A percentile compares a stretch with the other conserved stretches of the same genome.
Evolutionary conservation across 23 red algal genomes (phyloP).

Genomic region (Cyanidiococcus yangmingshanensis): DNA sequence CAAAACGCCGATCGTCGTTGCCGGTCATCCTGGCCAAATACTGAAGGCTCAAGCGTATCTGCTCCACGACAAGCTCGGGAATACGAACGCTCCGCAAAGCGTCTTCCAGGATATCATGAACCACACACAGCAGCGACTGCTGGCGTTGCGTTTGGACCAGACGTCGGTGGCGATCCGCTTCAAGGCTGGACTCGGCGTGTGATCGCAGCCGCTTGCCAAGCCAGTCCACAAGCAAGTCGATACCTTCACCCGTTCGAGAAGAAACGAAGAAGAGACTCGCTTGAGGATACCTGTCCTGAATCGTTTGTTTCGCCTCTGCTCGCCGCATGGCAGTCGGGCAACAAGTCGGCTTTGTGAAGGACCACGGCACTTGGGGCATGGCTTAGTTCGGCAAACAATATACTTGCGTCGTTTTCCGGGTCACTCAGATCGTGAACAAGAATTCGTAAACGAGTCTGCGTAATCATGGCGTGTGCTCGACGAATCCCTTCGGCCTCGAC

Average conservation of each 20-base stretch:
- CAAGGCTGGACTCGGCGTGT: background rate
- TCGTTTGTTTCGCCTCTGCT: too few species aligned
- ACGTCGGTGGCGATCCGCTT: background rate
- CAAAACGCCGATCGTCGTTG: background rate
- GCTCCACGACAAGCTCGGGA: background rate
- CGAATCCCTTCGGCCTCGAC: conserved; percentile 5
- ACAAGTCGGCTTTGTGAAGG: background rate
- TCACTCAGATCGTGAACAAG: background rate
- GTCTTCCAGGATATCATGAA: background rate
- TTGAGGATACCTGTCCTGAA: background rate
- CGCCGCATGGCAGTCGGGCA: background rate
- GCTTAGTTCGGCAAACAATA: background rate
- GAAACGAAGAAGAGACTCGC: background rate
- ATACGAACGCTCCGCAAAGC: background rate
- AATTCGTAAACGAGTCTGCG: background rate
- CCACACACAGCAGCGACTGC: background rate
- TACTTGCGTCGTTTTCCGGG: background rate
- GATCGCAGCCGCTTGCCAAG: background rate
- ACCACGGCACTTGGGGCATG: background rate
- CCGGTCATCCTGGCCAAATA: background rate
- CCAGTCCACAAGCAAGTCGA: background rate
- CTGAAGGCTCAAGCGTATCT: background rate
- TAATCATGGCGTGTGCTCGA: background rate
- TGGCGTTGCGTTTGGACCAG: background rate
- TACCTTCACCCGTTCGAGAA: background rate